Base-by-base conservation (phyloP, 1,139 yeast species). In the Pichia sp. region DNA sequence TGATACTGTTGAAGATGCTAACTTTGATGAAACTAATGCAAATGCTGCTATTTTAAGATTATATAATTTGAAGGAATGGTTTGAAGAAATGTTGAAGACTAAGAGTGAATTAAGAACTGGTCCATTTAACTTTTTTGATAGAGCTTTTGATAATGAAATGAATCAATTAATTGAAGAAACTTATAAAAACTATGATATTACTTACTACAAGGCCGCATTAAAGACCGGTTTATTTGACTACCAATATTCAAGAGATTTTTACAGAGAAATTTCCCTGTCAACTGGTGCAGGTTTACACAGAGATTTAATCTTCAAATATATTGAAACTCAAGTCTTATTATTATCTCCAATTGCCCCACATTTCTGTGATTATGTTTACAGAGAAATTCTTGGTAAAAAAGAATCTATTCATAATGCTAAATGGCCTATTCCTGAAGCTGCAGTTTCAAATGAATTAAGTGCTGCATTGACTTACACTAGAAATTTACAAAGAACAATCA, bases 21-120 rank as follows among this genome's bases (percentile, higher is more conserved):
- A 93, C 70, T 86, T 93, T 59, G 98, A 91, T 60, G 98, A 93
- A 67, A 72, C 88, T 49, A 89, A 83, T 56, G 99, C 98, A 42
- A 93, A 93, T 59, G 96, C 98, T 36, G 96, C 97, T 32, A 89
- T 93, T 62, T 76, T 91, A 63, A 85, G 98, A 70, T 75, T 93
- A 59, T 84, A 78, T 62, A 91, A 88, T 42, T 72, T 91, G 62
- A 89, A 87, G 64, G 97, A 89, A 64, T 91, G 99, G 99, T 77
- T 86, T 62, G 96, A 87, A 61, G 91, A 82, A 42, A 67, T 76
- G 41, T 65, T 77, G 33, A 69, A 70, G 51, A 69, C 71, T 51
- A 55, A 68, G 47, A 77, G 69, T 45, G 56, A 68, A 16, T 72
- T 85, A 52, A 80, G 96, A 68, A 70, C 81, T 40, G 96, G 94